Percentiles rank a stretch among this genome's conserved stretches.
Conservation (phyloP, 352 stramenopile genomes). For the Phytophthora melonis region DNA sequence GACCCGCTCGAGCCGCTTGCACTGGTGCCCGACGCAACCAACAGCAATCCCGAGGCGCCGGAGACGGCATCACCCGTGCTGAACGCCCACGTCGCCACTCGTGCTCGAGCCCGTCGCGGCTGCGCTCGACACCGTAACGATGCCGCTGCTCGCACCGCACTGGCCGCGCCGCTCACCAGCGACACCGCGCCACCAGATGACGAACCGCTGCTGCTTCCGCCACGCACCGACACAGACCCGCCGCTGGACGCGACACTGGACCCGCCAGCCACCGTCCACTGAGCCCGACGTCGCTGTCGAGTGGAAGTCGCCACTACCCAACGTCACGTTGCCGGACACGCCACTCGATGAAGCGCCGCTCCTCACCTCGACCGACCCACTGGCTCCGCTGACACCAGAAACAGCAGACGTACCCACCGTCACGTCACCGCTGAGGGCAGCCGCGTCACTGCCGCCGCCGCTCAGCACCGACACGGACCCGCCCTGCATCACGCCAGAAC, state of each 20-base stretch:
- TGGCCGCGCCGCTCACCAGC: slow-evolving; percentile 12
- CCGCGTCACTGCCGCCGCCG: slow-evolving; percentile 9
- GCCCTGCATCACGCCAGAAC: background rate
- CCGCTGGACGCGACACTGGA: background rate
- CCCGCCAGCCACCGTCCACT: slow-evolving; percentile 19
- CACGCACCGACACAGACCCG: slow-evolving; percentile 11
- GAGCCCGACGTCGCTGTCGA: slow-evolving; percentile 18
- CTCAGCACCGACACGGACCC: slow-evolving; percentile 14
- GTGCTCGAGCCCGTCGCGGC: slow-evolving; percentile 31
- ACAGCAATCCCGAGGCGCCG: slow-evolving; percentile 30
- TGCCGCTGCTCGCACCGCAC: slow-evolving; percentile 17
- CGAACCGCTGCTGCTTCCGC: slow-evolving; percentile 12
- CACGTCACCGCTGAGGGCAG: slow-evolving; percentile 11
- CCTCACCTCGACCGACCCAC: background rate
- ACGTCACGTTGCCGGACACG: slow-evolving; percentile 20
- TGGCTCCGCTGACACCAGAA: background rate
- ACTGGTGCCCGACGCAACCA: slow-evolving; percentile 18
- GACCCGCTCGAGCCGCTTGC: background rate
- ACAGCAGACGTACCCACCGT: slow-evolving; percentile 4
- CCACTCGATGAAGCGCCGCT: slow-evolving; percentile 23
- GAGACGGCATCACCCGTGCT: slow-evolving; percentile 28
- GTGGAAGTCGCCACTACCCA: slow-evolving; percentile 28
- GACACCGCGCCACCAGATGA: slow-evolving; percentile 19
- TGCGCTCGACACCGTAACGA: slow-evolving; percentile 25
- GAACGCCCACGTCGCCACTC: slow-evolving; percentile 27